Evolutionary conservation across 2,329 filamentous ascomycete species (phyloP), one percentile per base, ranked within the genome.

Genomic region (Arthrobotrys pseudoclavata): DNA sequence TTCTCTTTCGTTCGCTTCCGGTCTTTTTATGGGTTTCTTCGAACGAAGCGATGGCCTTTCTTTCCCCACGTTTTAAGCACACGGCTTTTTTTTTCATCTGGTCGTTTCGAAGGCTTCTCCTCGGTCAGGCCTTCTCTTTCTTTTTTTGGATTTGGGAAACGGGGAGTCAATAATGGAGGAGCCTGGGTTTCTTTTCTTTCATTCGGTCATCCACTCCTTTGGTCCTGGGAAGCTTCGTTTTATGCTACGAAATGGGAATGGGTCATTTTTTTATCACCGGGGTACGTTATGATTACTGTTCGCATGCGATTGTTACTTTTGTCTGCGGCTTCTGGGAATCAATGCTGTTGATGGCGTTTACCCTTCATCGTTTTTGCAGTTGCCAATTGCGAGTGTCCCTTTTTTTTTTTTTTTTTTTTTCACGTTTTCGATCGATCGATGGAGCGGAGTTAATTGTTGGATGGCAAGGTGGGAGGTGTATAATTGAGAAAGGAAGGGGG

Each of bases 131-230:
- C 24, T 45, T 61, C 18, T 61, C 10, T 9, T 31, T 31, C 13
- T 31, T 57, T 24, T 7, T 57, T 22, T 57, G 29, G 52, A 24
- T 31, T 57, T n/a, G n/a, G 24, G 13, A 53, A 53, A 53, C 50
- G 52, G 52, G 52, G 52, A 57, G 52, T 57, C 29, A 57, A 57
- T 13, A 57, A 15, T n/a, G 52, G 52, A 40, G 52, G 29, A 57
- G 52, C 52, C 29, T 37, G 18, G 50, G 52, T 37, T 37, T 57
- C 29, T 57, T 6, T 57, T 57, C 26, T 34, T 50, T 34, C 48
- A 29, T 22, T 52, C 50, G 0, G n/a, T 29, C 24, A 31, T n/a
- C 1, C 47, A 29, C 48, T 52, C n/a, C 15, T 55, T 37, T 53
- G 6, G 47, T 18, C 2, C 18, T 22, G n/a, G n/a, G n/a, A n/a